Conservation (phyloP, 148 eudicot species). For the Nyssa sinensis region DNA sequence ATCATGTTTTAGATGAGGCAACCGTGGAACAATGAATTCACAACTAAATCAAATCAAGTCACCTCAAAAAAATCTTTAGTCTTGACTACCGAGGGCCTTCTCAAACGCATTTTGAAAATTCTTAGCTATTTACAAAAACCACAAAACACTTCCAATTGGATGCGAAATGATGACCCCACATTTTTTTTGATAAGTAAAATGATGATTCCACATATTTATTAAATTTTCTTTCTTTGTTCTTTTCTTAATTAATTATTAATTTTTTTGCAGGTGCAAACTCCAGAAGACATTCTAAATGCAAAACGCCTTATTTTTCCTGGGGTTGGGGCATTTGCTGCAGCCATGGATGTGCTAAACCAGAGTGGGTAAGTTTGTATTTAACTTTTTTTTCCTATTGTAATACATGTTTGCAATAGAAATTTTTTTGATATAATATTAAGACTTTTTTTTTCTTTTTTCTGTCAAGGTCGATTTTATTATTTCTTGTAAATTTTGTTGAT, state of each 20-base stretch:
- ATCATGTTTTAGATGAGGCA: background rate
- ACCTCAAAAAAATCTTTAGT: background rate
- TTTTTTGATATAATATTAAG: background rate
- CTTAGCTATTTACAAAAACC: background rate
- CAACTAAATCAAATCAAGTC: background rate
- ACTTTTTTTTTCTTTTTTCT: background rate
- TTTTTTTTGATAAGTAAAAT: background rate
- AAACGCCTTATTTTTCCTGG: conserved; percentile 89
- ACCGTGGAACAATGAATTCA: background rate
- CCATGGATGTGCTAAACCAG: conserved; percentile 77
- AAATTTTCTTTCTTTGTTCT: background rate
- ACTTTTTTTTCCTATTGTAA: background rate
- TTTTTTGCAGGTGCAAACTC: conserved; percentile 57
- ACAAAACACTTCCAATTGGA: no score
- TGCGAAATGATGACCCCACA: background rate
- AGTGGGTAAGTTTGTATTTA: conserved; percentile 51
- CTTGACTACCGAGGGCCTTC: background rate
- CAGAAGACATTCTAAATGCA: conserved; percentile 86
- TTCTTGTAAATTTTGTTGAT: background rate
- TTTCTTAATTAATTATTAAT: background rate
- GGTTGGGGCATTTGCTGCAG: conserved; percentile 97
- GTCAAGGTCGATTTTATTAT: no score
- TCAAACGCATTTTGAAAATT: background rate
- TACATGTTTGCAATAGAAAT: background rate
- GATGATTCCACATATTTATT: background rate